These are phyloP conservation scores for Russula foetens DNA, from an alignment of 768 basidiomycete genomes.

Conservation along the genomic window DNA sequence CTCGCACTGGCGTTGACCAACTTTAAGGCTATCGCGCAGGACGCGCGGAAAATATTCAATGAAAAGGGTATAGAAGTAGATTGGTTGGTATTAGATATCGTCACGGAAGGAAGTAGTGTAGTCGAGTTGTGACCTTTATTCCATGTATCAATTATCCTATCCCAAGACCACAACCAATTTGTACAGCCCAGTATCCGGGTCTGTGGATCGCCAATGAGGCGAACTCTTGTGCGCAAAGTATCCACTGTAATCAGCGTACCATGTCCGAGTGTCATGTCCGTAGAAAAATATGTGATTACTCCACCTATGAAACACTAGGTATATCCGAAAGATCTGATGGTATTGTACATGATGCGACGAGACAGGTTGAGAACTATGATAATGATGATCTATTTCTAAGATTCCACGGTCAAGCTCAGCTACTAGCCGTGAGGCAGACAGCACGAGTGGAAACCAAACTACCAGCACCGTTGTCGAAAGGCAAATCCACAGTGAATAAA, in stretches of 20 bases:
- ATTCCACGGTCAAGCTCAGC: background rate
- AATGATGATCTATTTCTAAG: background rate
- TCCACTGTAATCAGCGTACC: background rate
- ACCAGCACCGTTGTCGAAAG: slow-evolving; percentile 59
- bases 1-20: slow-evolving; percentile 84
- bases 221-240: no score
- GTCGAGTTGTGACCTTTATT: background rate
- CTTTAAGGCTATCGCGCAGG: slow-evolving; percentile 80
- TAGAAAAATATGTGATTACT: no score
- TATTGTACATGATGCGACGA: background rate
- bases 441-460: slow-evolving; percentile 79
- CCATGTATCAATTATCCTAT: background rate
- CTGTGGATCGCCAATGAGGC: background rate
- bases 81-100: slow-evolving; percentile 80
- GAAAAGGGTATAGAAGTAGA: slow-evolving; percentile 71
- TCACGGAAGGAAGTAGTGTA: slow-evolving; percentile 33
- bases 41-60: slow-evolving; percentile 68
- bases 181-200: background rate
- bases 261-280: background rate
- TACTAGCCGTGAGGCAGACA: slow-evolving; percentile 73
- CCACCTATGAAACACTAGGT: background rate
- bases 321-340: background rate
- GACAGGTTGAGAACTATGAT: background rate
- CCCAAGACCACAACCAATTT: background rate
- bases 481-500: slow-evolving; percentile 81